Conservation (phyloP, 1,284 basidiomycete genomes). For the Chalciporus sp. region DNA sequence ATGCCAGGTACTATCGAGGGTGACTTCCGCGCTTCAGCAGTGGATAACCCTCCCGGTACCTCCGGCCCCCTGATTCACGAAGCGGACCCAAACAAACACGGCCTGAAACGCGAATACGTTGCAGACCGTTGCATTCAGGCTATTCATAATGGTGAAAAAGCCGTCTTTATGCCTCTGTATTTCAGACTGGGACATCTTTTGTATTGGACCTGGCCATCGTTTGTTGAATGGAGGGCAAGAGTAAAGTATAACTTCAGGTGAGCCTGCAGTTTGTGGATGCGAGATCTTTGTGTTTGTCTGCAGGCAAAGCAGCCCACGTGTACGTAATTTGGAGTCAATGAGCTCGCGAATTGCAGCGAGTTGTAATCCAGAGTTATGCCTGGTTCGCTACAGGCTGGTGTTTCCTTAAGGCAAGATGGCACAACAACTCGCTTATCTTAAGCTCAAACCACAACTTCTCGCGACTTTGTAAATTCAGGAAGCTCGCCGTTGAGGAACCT, state of each 20-base stretch:
- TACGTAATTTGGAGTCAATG: background rate
- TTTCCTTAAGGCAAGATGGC: background rate
- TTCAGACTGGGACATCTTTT: slow-evolving; percentile 50
- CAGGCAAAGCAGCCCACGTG: background rate
- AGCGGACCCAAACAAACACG: slow-evolving; percentile 53
- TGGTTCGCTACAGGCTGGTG: background rate
- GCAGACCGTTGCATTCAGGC: slow-evolving; percentile 59
- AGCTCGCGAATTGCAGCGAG: background rate
- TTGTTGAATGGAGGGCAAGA: slow-evolving; percentile 57
- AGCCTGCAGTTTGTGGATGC: background rate
- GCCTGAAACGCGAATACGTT: slow-evolving; percentile 57
- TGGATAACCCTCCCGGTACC: slow-evolving; percentile 53
- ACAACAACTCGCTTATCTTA: background rate
- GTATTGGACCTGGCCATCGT: slow-evolving; percentile 64
- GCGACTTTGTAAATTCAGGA: too few relatives aligned
- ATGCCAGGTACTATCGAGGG: slow-evolving; percentile 73
- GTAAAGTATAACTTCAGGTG: slow-evolving; percentile 61
- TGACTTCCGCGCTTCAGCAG: slow-evolving; percentile 77
- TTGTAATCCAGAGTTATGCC: background rate
- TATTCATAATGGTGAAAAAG: slow-evolving; percentile 56
- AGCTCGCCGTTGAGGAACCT: too few relatives aligned
- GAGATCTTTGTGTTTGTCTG: background rate
- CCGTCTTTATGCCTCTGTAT: slow-evolving; percentile 55
- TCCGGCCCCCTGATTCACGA: slow-evolving; percentile 41
- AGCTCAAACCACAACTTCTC: background rate